Evolutionary conservation across 306 rosid genomes (phyloP).

Genomic region (Echinosophora koreensis): DNA sequence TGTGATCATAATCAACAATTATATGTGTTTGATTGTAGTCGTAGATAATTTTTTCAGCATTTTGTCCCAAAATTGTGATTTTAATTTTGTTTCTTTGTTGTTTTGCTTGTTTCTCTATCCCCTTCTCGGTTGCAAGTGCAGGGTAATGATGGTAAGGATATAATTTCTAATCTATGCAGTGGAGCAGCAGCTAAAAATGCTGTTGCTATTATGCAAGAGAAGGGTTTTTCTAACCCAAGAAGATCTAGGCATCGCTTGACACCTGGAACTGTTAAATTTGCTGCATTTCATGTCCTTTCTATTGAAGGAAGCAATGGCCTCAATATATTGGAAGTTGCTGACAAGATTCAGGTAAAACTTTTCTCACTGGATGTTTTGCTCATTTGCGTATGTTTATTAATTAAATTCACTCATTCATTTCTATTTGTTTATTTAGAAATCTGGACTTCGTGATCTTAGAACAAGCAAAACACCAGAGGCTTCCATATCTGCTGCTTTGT

Average conservation of each 20-base stretch:
- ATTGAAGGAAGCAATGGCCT: constrained; percentile 83
- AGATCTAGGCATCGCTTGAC: constrained; percentile 78
- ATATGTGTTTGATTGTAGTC: constrained; percentile 2
- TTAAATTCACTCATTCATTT: constrained; percentile 19
- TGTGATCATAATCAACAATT: constrained; percentile 9
- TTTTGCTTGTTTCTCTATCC: constrained; percentile 7
- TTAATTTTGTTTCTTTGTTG: constrained; percentile 22
- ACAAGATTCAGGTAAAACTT: constrained; percentile 74
- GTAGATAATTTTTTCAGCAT: constrained; percentile 2
- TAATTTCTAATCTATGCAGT: constrained; percentile 71
- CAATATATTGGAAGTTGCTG: constrained; percentile 78
- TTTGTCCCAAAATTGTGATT: constrained; percentile 7
- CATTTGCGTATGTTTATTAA: constrained; percentile 9
- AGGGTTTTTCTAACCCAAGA: constrained; percentile 69
- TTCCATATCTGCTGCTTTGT: constrained; percentile 77
- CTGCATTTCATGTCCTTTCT: constrained; percentile 89
- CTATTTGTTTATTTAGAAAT: constrained; percentile 60
- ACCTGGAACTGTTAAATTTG: constrained; percentile 88
- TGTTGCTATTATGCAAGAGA: constrained; percentile 73
- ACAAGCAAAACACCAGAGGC: constrained; percentile 93
- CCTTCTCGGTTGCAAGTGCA: constrained; percentile 52
- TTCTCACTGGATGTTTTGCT: constrained; percentile 5
- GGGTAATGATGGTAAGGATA: constrained; percentile 66
- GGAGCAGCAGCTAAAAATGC: constrained; percentile 82
- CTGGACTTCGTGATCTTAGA: constrained; percentile 83